Evolutionary conservation across 2,329 filamentous ascomycete species (phyloP).

Genomic region (Calonectria honghensis): DNA sequence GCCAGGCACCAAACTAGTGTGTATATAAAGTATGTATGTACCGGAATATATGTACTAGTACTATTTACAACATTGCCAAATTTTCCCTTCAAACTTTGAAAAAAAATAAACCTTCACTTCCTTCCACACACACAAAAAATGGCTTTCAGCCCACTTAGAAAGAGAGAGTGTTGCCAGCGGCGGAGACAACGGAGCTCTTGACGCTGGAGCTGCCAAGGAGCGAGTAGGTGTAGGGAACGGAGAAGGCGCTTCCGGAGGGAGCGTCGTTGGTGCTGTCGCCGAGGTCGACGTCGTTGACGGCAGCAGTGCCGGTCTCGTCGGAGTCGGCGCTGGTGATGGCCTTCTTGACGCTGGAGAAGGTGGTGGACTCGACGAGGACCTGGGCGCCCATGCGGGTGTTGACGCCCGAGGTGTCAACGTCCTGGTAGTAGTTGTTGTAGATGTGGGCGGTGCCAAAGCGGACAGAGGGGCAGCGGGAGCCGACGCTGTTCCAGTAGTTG

Average conservation of each 20-base stretch:
- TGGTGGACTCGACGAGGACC: conserved; percentile 74
- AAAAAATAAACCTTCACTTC: not conserved
- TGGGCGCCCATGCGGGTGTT: conserved; percentile 75
- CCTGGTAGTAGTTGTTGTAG: conserved; percentile 72
- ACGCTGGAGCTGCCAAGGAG: conserved; percentile 67
- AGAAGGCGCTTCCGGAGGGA: conserved; percentile 67
- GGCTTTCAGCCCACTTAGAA: conserved; percentile 52
- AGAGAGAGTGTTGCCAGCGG: conserved; percentile 62
- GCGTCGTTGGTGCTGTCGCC: conserved; percentile 64
- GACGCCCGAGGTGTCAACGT: conserved; percentile 66
- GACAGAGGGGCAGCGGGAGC: conserved; percentile 77
- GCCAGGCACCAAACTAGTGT: conserved; percentile 10
- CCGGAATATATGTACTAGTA: conserved; percentile 13
- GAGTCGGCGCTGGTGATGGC: conserved; percentile 64
- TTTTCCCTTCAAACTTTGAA: not conserved
- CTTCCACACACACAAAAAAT: not conserved
- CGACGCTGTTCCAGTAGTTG: conserved; percentile 79
- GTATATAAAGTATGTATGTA: conserved; percentile 7
- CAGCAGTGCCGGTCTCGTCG: conserved; percentile 63
- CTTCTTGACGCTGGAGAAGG: conserved; percentile 65
- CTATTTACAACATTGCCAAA: conserved; percentile 24
- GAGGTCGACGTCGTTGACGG: conserved; percentile 64
- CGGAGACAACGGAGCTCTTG: conserved; percentile 59
- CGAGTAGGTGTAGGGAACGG: conserved; percentile 71
- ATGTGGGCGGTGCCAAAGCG: conserved; percentile 80